Evolutionary conservation across 2,329 filamentous ascomycete genomes (phyloP).

Genomic region (Pseudogymnoascus sp.): DNA sequence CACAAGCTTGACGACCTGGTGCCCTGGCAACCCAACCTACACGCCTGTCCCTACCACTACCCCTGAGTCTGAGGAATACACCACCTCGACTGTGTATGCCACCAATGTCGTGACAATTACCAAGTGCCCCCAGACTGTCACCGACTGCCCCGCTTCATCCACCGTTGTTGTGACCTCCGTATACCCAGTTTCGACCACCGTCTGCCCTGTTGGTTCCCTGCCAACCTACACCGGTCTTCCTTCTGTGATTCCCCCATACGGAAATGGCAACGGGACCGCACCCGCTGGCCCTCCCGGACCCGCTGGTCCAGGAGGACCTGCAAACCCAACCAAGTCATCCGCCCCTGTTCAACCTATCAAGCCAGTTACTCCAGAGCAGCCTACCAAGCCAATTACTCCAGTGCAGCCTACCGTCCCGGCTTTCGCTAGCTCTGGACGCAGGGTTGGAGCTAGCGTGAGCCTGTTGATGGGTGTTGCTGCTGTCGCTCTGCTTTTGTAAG

Average conservation of each 20-base stretch:
- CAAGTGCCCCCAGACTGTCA: background rate
- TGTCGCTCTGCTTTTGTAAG: background rate
- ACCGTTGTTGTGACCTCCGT: background rate
- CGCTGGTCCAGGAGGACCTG: background rate
- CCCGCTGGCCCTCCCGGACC: background rate
- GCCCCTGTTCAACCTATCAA: background rate
- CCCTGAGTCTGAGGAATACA: background rate
- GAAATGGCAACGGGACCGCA: background rate
- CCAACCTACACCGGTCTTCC: background rate
- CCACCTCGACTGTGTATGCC: slow-evolving; percentile 14
- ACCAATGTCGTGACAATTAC: slow-evolving; percentile 13
- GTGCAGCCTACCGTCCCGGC: background rate
- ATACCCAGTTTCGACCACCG: slow-evolving; percentile 1
- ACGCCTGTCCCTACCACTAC: background rate
- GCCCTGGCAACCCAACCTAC: slow-evolving; percentile 25
- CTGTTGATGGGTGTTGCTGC: background rate
- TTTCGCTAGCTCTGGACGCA: background rate
- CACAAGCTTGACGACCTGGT: slow-evolving; percentile 40
- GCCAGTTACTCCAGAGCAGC: background rate
- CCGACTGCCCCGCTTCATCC: slow-evolving; percentile 7
- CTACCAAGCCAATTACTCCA: background rate
- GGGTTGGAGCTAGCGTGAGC: background rate
- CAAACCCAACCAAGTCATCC: background rate
- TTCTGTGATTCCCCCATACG: slow-evolving; percentile 5
- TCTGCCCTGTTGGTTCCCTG: background rate